Evolutionary conservation across 208 protist genomes (phyloP).

Genomic region (Hexamita inflata): DNA sequence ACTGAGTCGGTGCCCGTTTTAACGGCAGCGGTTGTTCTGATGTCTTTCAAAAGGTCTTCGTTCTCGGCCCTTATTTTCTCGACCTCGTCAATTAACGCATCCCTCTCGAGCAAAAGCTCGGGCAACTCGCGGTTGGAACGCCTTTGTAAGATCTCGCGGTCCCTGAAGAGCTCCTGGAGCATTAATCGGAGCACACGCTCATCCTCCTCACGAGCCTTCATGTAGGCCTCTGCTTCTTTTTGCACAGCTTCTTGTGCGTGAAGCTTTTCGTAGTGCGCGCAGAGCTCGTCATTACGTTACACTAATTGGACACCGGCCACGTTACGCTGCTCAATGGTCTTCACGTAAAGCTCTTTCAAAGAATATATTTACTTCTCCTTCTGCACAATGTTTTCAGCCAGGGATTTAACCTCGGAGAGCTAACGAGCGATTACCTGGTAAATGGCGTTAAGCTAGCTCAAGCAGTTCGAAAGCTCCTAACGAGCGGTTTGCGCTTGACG

Average conservation of each 20-base stretch:
- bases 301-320: constrained; percentile 4
- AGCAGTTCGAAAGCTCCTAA: neutral
- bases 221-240: constrained; percentile 17
- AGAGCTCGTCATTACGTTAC: constrained; percentile 19
- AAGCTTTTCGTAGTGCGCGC: neutral
- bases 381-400: neutral
- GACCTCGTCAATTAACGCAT: neutral
- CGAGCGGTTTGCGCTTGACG: neutral
- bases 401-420: neutral
- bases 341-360: neutral
- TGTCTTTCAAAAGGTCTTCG: neutral
- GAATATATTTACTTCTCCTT: neutral
- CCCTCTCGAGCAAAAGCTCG: neutral
- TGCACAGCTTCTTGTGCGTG: constrained; percentile 16
- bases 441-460: neutral
- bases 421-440: neutral
- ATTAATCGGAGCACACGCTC: neutral
- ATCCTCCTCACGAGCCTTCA: constrained; percentile 24
- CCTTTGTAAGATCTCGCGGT: neutral
- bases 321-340: constrained; percentile 20
- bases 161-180: neutral
- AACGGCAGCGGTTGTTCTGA: constrained; percentile 13
- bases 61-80: neutral
- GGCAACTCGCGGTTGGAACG: neutral
- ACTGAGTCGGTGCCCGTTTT: neutral